Percentiles rank a stretch among this genome's conserved stretches.
These are phyloP conservation scores for Chytriomyces confervae DNA, from an alignment of 192 early-diverging fungal genomes.

Conservation along the genomic window DNA sequence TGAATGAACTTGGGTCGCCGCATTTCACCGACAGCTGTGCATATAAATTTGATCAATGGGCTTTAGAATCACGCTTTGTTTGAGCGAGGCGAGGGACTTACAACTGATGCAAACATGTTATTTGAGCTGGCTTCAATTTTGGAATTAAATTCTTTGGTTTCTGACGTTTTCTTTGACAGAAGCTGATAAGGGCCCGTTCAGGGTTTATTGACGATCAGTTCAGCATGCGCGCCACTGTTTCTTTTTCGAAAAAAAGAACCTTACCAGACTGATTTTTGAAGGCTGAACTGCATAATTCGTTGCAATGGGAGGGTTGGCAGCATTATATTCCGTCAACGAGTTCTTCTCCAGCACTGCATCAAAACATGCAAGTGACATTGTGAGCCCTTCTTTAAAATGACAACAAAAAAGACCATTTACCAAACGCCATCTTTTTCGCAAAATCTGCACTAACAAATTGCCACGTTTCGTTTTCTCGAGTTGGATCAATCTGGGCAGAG, in stretches of 20 bases:
- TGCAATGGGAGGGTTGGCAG: conserved; percentile 2
- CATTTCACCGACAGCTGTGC: conserved; percentile 20
- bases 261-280: conserved; percentile 8
- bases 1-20: not conserved
- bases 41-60: too few relatives aligned
- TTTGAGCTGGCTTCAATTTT: not conserved
- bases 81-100: not conserved
- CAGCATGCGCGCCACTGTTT: not conserved
- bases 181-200: not conserved
- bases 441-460: conserved; percentile 8
- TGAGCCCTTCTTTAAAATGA: too few relatives aligned
- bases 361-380: not conserved
- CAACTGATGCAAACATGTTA: conserved; percentile 11
- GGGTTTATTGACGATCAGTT: not conserved
- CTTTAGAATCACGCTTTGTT: not conserved
- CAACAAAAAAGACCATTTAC: not conserved
- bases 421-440: not conserved
- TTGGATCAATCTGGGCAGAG: conserved; percentile 18
- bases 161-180: conserved; percentile 6
- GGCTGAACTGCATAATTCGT: not conserved
- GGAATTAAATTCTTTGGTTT: not conserved
- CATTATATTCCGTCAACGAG: not conserved
- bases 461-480: conserved; percentile 24
- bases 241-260: not conserved
- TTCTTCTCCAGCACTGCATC: conserved; percentile 18